Base-by-base conservation (phyloP, 1,284 basidiomycete genomes). In the Rhodotorula sp. region DNA sequence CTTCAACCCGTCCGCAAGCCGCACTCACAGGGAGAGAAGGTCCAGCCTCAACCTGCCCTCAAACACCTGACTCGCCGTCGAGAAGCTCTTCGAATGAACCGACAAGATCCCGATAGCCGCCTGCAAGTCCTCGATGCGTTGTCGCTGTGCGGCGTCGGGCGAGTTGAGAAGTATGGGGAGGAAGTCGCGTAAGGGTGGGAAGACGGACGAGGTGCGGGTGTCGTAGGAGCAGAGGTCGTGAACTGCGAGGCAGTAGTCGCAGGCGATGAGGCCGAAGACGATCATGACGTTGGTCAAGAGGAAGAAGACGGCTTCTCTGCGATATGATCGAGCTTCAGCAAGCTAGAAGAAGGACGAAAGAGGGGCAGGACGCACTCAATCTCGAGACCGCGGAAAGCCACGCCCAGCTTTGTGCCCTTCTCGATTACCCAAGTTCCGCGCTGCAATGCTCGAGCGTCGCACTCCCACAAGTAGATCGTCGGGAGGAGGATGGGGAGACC, bases 281-380 rank as follows among this genome's bases (percentile, higher is more conserved):
- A 79, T 73, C 58, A 78, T 71, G 16, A 67, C 62, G 64, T 79
- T 79, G 4, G 78, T 78, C 22, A 78, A 57, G 13, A 78, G 62
- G 65, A 79, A 78, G 73, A 79, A 78, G 44, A 75, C 55, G 18
- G 77, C 78, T 62, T 79, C 78, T 60, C 77, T 76, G 66, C 28
- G 48, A 56, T 31, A 46, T 37, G 24, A 28, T 13, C 9, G 58
- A 44, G 50, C 22, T 47, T 61, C 47, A 67, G 71, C n/a, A 22
- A 44, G 31, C 30, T 31, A 1, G 16, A 4, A 4, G n/a, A 22
- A 20, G 7, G 31, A 10, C 20, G 30, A 16, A 5, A 6, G 18
- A 24, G 26, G 18, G 44, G n/a, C 7, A 5, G 40, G 4, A 65
- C 71, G 62, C 54, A 75, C 76, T 78, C 77, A 20, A 78, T 68